These are phyloP conservation scores for Selenicereus undatus DNA, from an alignment of 148 eudicot genomes.

Conservation along the genomic window DNA sequence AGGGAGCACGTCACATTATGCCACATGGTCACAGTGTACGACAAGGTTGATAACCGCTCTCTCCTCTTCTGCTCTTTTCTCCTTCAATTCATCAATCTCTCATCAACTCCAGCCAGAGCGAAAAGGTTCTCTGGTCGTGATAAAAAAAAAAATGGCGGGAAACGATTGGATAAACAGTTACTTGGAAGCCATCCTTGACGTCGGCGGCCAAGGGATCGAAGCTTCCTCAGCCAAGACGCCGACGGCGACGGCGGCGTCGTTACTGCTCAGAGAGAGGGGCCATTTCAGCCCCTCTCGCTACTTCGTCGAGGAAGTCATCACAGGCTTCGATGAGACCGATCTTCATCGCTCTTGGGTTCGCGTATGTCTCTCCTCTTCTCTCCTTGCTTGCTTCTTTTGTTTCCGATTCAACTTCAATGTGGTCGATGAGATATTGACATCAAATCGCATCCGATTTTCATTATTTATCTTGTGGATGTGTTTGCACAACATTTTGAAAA, in stretches of 20 bases:
- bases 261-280: conserved; percentile 80
- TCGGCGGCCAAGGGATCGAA: conserved; percentile 71
- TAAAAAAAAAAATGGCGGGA: conserved; percentile 75
- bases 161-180: conserved; percentile 98
- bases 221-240: conserved; percentile 34
- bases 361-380: conserved; percentile 30
- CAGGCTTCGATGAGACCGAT: conserved; percentile 98
- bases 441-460: background rate
- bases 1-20: background rate
- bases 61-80: background rate
- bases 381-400: background rate
- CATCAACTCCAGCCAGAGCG: background rate
- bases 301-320: conserved; percentile 89
- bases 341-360: conserved; percentile 87
- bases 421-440: background rate
- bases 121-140: background rate
- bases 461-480: too few relatives aligned
- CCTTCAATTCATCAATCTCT: background rate
- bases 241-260: conserved; percentile 34
- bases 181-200: conserved; percentile 90
- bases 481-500: background rate
- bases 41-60: background rate
- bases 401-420: background rate
- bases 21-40: background rate
- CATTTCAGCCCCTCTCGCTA: conserved; percentile 89